Conservation (phyloP, 192 early-diverging fungal species). For the Backusella liffmaniae region DNA sequence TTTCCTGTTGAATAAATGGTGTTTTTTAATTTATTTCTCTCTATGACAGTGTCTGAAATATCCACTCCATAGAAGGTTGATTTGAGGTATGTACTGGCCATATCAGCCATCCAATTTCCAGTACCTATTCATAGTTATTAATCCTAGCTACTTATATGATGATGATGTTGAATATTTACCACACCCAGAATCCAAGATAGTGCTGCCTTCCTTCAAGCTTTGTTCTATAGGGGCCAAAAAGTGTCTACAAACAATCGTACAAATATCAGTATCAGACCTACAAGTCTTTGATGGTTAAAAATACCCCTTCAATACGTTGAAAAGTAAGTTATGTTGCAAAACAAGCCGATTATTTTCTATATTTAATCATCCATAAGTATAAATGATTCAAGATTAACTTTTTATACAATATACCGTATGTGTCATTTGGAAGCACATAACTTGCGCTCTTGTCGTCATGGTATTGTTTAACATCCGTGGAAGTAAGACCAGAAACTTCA, state of each 20-base stretch:
- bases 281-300: not conserved
- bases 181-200: conserved; percentile 30
- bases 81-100: conserved; percentile 46
- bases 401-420: conserved; percentile 26
- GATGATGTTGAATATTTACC: not conserved
- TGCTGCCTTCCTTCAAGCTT: conserved; percentile 15
- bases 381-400: too few species aligned
- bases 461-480: conserved; percentile 26
- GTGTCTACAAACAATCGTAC: conserved; percentile 7
- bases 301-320: conserved; percentile 2
- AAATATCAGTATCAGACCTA: not conserved
- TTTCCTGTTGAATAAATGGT: conserved; percentile 14
- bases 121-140: conserved; percentile 1
- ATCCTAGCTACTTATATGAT: too few species aligned
- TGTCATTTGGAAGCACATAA: conserved; percentile 51
- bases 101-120: conserved; percentile 38
- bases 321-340: not conserved
- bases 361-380: not conserved
- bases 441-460: conserved; percentile 33
- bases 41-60: conserved; percentile 36
- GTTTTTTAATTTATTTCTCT: conserved; percentile 17
- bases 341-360: conserved; percentile 8
- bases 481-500: not conserved
- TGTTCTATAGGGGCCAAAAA: conserved; percentile 19
- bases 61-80: conserved; percentile 50